These are phyloP conservation scores for Kodamaea sagamina DNA, from an alignment of 805 yeast species.

Conservation along the genomic window DNA sequence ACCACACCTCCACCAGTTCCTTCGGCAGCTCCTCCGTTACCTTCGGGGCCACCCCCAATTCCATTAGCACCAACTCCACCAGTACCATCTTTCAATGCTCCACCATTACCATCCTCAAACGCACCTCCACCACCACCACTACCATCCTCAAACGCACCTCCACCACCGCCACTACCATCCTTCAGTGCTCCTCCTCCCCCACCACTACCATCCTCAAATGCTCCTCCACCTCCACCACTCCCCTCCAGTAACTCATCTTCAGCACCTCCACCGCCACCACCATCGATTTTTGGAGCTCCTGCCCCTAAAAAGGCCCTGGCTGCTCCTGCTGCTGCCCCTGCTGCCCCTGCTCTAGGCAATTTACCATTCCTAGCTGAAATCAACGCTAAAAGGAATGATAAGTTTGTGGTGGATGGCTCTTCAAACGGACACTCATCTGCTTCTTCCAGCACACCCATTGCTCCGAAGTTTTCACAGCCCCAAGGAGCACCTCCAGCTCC, in stretches of 20 bases:
- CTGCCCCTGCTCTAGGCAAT: conserved; percentile 34
- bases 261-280: conserved; percentile 18
- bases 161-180: conserved; percentile 19
- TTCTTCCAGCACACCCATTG: conserved; percentile 13
- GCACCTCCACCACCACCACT: conserved; percentile 17
- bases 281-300: conserved; percentile 9
- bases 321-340: conserved; percentile 19
- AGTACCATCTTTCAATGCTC: conserved; percentile 10
- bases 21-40: background rate
- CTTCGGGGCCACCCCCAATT: conserved; percentile 17
- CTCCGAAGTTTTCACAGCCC: too few relatives aligned
- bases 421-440: conserved; percentile 16
- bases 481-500: conserved; percentile 15
- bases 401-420: conserved; percentile 44
- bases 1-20: conserved; percentile 10
- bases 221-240: conserved; percentile 17
- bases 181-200: conserved; percentile 17
- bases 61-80: conserved; percentile 24
- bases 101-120: conserved; percentile 16
- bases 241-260: conserved; percentile 19
- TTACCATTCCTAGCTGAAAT: conserved; percentile 54
- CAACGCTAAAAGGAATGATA: conserved; percentile 49
- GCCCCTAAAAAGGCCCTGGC: conserved; percentile 14
- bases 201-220: conserved; percentile 15
- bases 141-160: conserved; percentile 24